Evolutionary conservation across 2,329 filamentous ascomycete genomes (phyloP), one percentile per base, ranked within the genome.

Genomic region (Aspergillus sojae): DNA sequence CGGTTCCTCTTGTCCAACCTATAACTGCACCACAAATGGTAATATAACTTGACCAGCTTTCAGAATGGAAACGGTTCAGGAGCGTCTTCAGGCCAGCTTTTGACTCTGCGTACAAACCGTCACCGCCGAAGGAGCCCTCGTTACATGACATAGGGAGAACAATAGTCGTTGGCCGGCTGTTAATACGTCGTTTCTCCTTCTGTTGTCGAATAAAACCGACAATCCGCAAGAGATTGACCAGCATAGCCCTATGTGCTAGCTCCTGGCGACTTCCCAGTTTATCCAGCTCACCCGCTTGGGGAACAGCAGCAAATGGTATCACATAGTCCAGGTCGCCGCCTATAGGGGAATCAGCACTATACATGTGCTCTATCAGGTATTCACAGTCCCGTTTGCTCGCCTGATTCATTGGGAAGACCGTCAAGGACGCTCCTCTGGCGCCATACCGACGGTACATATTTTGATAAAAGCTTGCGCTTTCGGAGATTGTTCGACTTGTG

Each of bases 1-100:
- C 74, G 1, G 81, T 83, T 3, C 79, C 79, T 41, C 80, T 71
- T 7, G 80, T 82, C 80, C 81, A 83, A 11, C 81, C 81, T 55
- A 83, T 82, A 11, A 78, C 69, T 3, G 75, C 77, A 11, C 80
- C 80, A 58, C 77, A 80, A 4, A 82, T 65, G 1, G 73, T 74
- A 14, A 82, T 43, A 55, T 80, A 80, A 0, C 39, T 62, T 4
- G 65, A 68, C 68, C 68, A 69, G n/a, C 45, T 63, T 12, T 69
- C 68, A 1, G 68, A 69, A 21, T 61, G 52, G 12, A 69, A 68
- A 2, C 68, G 63, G 16, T 68, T 69, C 54, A 69, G 62, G 4
- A 69, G 36, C 2, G 63, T 53, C 26, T 64, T 77, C 68, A 60
- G 62, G 45, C 80, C 80, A 2, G 81, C 68, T 68, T 83, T 83